Conservation (phyloP, 2,329 filamentous ascomycete genomes). For the Colletotrichum godetiae region DNA sequence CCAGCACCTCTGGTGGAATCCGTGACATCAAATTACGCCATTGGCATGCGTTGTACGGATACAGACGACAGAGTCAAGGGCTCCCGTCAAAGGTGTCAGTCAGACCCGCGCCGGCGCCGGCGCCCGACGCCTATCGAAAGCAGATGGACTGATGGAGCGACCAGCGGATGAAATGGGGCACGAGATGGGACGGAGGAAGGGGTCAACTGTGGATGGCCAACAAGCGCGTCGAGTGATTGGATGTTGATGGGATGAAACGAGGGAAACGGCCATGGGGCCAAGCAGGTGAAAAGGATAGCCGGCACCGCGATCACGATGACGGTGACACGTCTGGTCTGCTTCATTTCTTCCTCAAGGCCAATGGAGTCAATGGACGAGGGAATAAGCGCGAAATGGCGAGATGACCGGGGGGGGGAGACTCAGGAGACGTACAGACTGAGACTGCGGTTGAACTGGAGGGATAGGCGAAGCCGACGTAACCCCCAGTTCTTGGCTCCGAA, state of each 20-base stretch:
- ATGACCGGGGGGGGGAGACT: background rate
- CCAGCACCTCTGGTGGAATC: slow-evolving; percentile 4
- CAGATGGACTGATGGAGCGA: slow-evolving; percentile 1
- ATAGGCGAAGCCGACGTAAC: background rate
- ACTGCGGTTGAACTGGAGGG: background rate
- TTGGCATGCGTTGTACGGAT: slow-evolving; percentile 1
- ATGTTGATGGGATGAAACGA: slow-evolving; percentile 7
- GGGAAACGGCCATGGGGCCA: slow-evolving; percentile 16
- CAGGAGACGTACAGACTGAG: background rate
- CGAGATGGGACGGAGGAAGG: slow-evolving; percentile 20
- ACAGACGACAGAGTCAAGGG: background rate
- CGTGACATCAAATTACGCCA: slow-evolving; percentile 28
- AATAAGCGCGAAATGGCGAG: background rate
- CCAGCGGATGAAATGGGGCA: slow-evolving; percentile 12
- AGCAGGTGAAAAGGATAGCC: slow-evolving; percentile 11
- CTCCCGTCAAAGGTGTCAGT: slow-evolving; percentile 11
- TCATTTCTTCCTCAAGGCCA: background rate
- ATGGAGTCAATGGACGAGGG: background rate
- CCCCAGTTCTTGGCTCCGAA: background rate
- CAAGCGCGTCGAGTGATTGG: slow-evolving; percentile 7
- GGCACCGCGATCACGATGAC: slow-evolving; percentile 18
- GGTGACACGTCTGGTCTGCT: background rate
- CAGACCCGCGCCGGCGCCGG: background rate
- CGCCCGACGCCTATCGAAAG: slow-evolving; percentile 1
- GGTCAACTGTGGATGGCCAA: background rate